Percentiles rank a stretch among this genome's conserved stretches.
Evolutionary conservation across 73 alveolate species (phyloP).

Genomic region (Symbiodinium pilosum): DNA sequence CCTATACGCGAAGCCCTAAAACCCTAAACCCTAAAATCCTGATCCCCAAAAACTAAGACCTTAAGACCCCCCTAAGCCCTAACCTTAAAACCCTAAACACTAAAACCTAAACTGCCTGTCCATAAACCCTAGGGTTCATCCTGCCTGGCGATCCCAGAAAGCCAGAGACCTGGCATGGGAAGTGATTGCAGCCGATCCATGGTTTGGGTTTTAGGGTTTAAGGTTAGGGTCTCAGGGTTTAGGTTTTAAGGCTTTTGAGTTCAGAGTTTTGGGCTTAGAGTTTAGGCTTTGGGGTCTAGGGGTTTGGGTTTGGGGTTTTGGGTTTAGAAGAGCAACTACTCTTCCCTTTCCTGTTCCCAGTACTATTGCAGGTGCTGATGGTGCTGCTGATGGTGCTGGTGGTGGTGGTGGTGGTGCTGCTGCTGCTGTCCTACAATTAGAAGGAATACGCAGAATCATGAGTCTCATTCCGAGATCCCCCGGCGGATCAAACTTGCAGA

Average conservation of each 20-base stretch:
- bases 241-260: background rate
- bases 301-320: background rate
- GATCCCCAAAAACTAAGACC: too few species aligned
- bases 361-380: too few species aligned
- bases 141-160: constrained; percentile 70
- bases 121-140: background rate
- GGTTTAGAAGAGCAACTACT: too few species aligned
- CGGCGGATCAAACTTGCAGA: too few species aligned
- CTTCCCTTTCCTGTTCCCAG: too few species aligned
- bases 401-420: too few species aligned
- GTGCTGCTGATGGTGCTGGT: too few species aligned
- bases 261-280: background rate
- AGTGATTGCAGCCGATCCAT: background rate
- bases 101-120: background rate
- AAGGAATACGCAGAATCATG: too few species aligned
- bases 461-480: too few species aligned
- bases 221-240: background rate
- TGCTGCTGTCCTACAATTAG: too few species aligned
- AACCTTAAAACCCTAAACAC: background rate
- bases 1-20: background rate
- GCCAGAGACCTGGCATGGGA: constrained; percentile 50
- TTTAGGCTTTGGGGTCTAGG: background rate
- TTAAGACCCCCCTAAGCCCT: background rate
- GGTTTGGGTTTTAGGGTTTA: background rate
- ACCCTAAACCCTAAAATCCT: background rate